Evolutionary conservation across 176 grass and related monocot species (phyloP), one percentile per base, ranked within the genome.

Genomic region (Thinopyrum elongatum): DNA sequence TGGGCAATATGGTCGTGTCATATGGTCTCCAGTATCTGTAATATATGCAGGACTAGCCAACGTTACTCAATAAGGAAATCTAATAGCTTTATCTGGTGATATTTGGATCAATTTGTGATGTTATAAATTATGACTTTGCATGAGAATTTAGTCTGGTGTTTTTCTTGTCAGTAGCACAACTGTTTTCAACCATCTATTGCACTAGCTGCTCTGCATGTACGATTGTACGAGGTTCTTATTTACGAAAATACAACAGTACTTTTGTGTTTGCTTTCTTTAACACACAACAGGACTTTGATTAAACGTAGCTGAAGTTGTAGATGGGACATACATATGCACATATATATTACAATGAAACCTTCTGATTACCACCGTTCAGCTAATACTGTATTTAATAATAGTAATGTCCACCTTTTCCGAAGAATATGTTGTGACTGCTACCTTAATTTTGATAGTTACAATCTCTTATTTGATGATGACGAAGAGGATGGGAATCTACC

Each of bases 401-500:
- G n/a, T 53, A 53, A 19, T 14, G 35, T 70, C 41, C 53, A 33
- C 17, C 35, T 65, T 60, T 75, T 28, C 7, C 80, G 34, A 26
- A 64, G 69, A 35, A 30, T 25, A 17, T 55, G 9, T 26, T 87
- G 39, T 77, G 13, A 65, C 21, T 2, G 21, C 88, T 64, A 26
- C 57, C 58, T 88, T 79, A 60, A 10, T 87, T 53, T 92, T 81
- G 25, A 35, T 77, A 98, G 97, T 76, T 98, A 98, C 71, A 10
- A 85, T 60, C 93, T 98, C 31, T 89, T 94, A 80, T 98, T 98
- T 51, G 92, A 98, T 88, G 97, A 98, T 25, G 97, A 95, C 23
- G 97, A 98, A 85, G 97, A 98, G 87, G 97, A 98, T 10, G 97
- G 97, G 47, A 90, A 90, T 36, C 88, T 98, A 44, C 97, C 97